Conservation (phyloP, 257 asterid genomes). For the Solanum lycopersicoides region DNA sequence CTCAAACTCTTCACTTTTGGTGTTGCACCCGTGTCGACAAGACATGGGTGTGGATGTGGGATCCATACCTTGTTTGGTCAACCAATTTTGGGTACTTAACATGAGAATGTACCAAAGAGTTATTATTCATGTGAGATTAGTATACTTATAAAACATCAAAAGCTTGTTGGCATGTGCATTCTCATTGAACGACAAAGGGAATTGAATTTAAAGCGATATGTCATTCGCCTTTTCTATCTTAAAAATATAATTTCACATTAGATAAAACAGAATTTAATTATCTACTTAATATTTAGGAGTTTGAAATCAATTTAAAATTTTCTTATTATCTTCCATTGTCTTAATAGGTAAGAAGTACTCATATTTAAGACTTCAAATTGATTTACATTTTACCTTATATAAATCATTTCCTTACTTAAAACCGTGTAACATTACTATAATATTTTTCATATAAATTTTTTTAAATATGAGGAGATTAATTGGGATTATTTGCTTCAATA, state of each 20-base stretch:
- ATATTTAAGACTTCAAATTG: not conserved
- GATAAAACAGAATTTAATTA: not conserved
- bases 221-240: not conserved
- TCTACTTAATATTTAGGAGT: not conserved
- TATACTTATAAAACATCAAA: not conserved
- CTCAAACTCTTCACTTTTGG: not conserved
- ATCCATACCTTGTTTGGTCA: not conserved
- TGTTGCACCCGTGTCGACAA: not conserved
- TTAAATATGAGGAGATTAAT: not conserved
- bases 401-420: not conserved
- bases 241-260: not conserved
- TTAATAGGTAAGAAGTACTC: not conserved
- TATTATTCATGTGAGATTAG: not conserved
- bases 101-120: not conserved
- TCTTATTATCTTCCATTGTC: not conserved
- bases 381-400: not conserved
- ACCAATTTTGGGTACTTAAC: not conserved
- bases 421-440: not conserved
- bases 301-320: not conserved
- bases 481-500: not conserved
- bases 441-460: not conserved
- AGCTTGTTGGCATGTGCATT: not conserved
- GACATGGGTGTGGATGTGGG: not conserved
- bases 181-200: not conserved
- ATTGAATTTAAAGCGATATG: not conserved